phyloP scores from a whole-genome alignment of 2,329 filamentous ascomycete species.

The Pseudogymnoascus pannorum region DNA sequence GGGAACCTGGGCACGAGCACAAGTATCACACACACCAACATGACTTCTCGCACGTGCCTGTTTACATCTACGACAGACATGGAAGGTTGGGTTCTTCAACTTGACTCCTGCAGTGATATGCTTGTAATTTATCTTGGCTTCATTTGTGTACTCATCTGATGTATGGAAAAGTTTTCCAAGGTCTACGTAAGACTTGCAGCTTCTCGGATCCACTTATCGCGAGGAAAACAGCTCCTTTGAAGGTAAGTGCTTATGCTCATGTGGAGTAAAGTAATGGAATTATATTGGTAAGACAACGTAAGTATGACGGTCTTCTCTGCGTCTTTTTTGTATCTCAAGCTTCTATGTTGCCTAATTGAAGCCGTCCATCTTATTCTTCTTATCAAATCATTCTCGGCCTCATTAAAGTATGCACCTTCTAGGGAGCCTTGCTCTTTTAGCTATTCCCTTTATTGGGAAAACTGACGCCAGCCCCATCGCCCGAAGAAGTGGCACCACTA shows the following conservation, averaged over 20 bases:
- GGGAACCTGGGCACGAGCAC: background rate
- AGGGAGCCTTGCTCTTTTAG: background rate
- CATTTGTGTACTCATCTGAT: background rate
- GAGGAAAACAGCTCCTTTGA: background rate
- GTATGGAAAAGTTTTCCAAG: background rate
- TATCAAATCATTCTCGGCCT: background rate
- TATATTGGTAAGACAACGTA: background rate
- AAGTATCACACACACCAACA: background rate
- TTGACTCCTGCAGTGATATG: background rate
- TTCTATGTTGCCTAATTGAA: background rate
- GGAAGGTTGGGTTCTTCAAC: background rate
- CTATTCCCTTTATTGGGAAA: background rate
- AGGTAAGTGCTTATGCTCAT: background rate
- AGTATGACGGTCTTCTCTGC: background rate
- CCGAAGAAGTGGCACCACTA: conserved; percentile 11
- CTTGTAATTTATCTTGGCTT: conserved; percentile 2
- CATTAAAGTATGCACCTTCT: background rate
- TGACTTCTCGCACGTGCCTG: background rate
- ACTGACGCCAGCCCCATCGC: background rate
- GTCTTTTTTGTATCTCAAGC: background rate
- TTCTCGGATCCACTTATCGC: background rate
- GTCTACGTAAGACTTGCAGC: background rate
- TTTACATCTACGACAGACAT: background rate
- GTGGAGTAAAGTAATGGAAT: background rate
- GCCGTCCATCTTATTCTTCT: background rate